Evolutionary conservation across 2,329 filamentous ascomycete species (phyloP).

Genomic region (Xylaria sp.): DNA sequence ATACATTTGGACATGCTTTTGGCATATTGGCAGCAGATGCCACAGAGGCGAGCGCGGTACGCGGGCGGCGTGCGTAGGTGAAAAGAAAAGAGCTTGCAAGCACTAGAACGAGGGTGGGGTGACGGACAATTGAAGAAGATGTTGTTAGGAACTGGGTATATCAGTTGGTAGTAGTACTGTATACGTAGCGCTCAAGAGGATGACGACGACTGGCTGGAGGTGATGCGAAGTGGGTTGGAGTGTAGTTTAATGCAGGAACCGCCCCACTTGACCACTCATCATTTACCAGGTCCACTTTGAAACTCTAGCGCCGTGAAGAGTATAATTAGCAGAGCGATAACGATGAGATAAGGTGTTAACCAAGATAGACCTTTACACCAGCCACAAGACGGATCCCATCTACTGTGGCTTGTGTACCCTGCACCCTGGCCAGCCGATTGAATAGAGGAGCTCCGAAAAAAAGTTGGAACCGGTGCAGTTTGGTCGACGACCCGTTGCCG

Average conservation of each 20-base stretch:
- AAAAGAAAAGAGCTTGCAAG: neutral
- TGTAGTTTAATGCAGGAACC: slow-evolving; percentile 36
- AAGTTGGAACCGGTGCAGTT: slow-evolving; percentile 40
- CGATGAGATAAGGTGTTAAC: neutral
- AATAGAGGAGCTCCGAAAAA: slow-evolving; percentile 43
- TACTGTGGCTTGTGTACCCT: slow-evolving; percentile 24
- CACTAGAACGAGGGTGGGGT: slow-evolving; percentile 9
- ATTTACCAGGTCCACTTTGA: slow-evolving; percentile 24
- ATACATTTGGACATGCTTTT: slow-evolving; percentile 38
- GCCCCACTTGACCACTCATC: slow-evolving; percentile 29
- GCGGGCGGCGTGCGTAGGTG: neutral
- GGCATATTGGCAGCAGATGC: slow-evolving; percentile 37
- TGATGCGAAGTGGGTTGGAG: slow-evolving; percentile 26
- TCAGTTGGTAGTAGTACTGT: slow-evolving; percentile 2
- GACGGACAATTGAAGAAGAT: slow-evolving; percentile 10
- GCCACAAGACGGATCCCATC: neutral
- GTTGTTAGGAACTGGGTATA: slow-evolving; percentile 9
- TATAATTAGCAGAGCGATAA: slow-evolving; percentile 1
- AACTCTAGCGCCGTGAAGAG: slow-evolving; percentile 14
- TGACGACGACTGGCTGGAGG: slow-evolving; percentile 36
- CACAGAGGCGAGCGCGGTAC: slow-evolving; percentile 28
- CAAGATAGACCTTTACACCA: neutral
- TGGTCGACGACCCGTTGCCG: slow-evolving; percentile 33
- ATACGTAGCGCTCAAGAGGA: slow-evolving; percentile 8
- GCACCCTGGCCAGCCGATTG: neutral